Conservation (phyloP, 1,284 basidiomycete species). For the Moesziomyces parantarcticus region DNA sequence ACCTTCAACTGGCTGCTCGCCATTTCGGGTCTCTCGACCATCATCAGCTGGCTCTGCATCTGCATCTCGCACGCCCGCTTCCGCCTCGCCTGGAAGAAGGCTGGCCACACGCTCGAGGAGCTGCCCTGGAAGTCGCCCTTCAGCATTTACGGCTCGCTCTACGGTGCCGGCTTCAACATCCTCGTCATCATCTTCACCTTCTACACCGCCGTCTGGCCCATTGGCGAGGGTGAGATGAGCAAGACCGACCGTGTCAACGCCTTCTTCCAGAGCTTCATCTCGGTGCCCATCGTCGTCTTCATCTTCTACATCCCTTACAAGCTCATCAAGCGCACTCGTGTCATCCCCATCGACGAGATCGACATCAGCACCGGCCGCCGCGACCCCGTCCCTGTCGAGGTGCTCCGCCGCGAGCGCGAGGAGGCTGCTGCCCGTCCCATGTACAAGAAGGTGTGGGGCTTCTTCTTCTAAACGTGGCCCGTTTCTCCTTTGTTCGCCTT, state of each 20-base stretch:
- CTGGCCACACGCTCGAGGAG: slow-evolving; percentile 70
- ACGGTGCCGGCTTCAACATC: slow-evolving; percentile 68
- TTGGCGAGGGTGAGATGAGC: slow-evolving; percentile 56
- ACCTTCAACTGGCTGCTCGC: slow-evolving; percentile 71
- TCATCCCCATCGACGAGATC: slow-evolving; percentile 55
- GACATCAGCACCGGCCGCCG: slow-evolving; percentile 63
- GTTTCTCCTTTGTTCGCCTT: neutral
- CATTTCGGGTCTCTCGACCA: slow-evolving; percentile 71
- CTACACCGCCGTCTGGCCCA: slow-evolving; percentile 55
- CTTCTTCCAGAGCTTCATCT: slow-evolving; percentile 71
- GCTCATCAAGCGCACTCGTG: slow-evolving; percentile 44
- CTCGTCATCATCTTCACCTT: slow-evolving; percentile 52
- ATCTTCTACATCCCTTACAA: slow-evolving; percentile 52
- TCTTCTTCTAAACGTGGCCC: slow-evolving; percentile 51
- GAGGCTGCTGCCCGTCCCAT: slow-evolving; percentile 47
- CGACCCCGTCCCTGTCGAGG: slow-evolving; percentile 57
- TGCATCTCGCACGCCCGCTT: slow-evolving; percentile 72
- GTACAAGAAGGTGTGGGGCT: slow-evolving; percentile 51
- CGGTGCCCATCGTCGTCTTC: slow-evolving; percentile 56
- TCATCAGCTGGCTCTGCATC: slow-evolving; percentile 70
- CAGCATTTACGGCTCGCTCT: slow-evolving; percentile 70
- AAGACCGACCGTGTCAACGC: slow-evolving; percentile 64
- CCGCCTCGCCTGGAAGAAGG: slow-evolving; percentile 72
- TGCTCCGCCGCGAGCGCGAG: slow-evolving; percentile 61
- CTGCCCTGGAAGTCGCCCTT: slow-evolving; percentile 71